Conservation (phyloP, 2,329 filamentous ascomycete species). For the Exophiala xenobiotica region DNA sequence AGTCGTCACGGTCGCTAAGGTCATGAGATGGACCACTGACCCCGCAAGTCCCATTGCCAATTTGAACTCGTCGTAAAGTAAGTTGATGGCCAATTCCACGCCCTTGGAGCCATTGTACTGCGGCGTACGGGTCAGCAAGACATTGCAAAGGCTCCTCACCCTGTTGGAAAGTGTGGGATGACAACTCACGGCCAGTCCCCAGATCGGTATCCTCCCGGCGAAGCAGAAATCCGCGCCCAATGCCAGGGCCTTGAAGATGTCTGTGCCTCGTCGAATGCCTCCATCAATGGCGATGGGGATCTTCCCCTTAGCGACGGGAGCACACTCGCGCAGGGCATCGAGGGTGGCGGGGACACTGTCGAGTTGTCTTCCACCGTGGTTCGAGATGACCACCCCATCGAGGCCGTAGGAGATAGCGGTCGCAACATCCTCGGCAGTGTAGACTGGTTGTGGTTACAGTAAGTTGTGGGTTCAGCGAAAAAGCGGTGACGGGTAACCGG, state of each 20-base stretch:
- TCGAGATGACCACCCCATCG: slow-evolving; percentile 27
- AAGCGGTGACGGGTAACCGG: too few species aligned
- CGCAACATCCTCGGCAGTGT: slow-evolving; percentile 25
- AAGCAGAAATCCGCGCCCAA: slow-evolving; percentile 38
- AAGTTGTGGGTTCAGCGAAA: too few species aligned
- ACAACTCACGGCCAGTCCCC: slow-evolving; percentile 35
- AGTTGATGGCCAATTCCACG: slow-evolving; percentile 13
- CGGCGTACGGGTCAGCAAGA: too few species aligned
- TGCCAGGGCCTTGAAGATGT: slow-evolving; percentile 41
- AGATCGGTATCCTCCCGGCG: slow-evolving; percentile 37
- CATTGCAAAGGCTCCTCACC: neutral
- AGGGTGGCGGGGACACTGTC: slow-evolving; percentile 27
- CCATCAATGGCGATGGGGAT: slow-evolving; percentile 36
- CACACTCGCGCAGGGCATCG: slow-evolving; percentile 26
- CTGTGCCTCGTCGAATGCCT: slow-evolving; percentile 37
- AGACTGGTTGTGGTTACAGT: too few species aligned
- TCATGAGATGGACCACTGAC: slow-evolving; percentile 25
- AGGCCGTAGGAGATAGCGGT: slow-evolving; percentile 25
- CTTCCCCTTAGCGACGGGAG: slow-evolving; percentile 30
- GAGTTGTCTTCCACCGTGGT: slow-evolving; percentile 28
- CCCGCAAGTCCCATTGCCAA: slow-evolving; percentile 20
- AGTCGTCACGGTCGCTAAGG: neutral
- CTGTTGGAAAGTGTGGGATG: neutral
- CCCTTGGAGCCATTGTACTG: slow-evolving; percentile 17
- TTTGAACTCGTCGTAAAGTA: slow-evolving; percentile 17